Evolutionary conservation across 164 flowering plant genomes (phyloP), one percentile per base, ranked within the genome.

Genomic region (Houttuynia cordata): DNA sequence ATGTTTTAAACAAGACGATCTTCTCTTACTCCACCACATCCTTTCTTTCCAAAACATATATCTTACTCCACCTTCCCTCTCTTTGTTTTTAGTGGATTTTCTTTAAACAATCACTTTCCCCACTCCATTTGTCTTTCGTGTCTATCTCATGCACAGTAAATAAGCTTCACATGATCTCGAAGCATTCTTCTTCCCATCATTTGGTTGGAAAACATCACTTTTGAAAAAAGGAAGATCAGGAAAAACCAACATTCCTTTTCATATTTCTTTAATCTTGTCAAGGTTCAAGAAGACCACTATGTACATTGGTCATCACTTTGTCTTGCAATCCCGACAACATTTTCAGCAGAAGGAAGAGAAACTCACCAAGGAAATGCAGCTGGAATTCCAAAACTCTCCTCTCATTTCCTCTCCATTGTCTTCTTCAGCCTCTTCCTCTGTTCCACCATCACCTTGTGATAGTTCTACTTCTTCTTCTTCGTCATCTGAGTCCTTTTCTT

Each of bases 401-500:
- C 59, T 52, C 13, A 39, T 45, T 14, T 56, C 58, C 13, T 24
- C 24, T 37, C 52, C 49, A 45, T 1, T 45, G 3, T 45, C 49
- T 2, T 7, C 49, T 45, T 45, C 49, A 12, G 9, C 64, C 53
- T 53, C 68, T 15, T 53, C 68, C 1, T 64, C 73, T 19, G 56
- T 70, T 17, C 53, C 69, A 12, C 64, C 72, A 23, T 64, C 69
- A 13, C 65, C 70, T 22, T 54, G 67, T 13, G 21, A 58, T 10
- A 64, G 57, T 10, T 58, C 58, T 17, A 51, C 42, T 7, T 56
- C 58, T 21, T 23, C 14, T 40, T 62, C 65, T 53, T 53, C 56
- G 2, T 20, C n/a, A n/a, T 54, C 70, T 13, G 21, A 58, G 12
- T 67, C 60, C 10, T 58, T 57, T 17, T 56, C 42, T 7, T 56